Conservation (phyloP, 2,329 filamentous ascomycete species). For the Cytospora piceicola region DNA sequence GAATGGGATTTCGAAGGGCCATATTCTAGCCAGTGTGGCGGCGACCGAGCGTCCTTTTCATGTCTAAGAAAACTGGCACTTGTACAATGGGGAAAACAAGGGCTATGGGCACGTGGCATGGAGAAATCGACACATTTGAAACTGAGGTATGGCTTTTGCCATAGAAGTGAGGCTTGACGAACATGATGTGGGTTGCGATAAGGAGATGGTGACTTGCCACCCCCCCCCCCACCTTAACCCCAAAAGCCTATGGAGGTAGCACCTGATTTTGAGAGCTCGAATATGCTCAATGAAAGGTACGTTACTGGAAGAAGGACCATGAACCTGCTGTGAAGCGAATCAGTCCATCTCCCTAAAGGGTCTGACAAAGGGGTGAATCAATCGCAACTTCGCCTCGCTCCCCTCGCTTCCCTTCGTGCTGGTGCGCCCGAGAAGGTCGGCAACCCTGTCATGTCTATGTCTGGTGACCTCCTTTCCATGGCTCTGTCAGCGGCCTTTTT, state of each 20-base stretch:
- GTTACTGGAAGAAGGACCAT: not conserved
- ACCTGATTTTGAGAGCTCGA: not conserved
- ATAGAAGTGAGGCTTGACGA: not conserved
- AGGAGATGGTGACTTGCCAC: not conserved
- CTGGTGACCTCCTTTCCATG: not conserved
- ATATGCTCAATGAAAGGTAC: not conserved
- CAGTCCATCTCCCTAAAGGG: not conserved
- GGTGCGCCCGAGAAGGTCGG: no score
- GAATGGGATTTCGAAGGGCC: not conserved
- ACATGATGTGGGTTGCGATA: not conserved
- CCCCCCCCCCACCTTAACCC: not conserved
- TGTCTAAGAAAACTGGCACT: not conserved
- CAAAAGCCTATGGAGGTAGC: not conserved
- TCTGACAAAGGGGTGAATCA: not conserved
- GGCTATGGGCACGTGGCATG: not conserved
- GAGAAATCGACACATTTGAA: not conserved
- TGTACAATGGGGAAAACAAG: constrained; percentile 5
- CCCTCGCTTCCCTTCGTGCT: not conserved
- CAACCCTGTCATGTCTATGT: not conserved
- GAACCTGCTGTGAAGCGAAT: not conserved
- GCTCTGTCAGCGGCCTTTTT: not conserved
- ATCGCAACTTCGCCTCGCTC: not conserved
- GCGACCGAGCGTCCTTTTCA: not conserved
- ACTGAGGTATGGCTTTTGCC: not conserved
- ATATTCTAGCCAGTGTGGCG: not conserved